These are phyloP conservation scores for Porcisia hertigi DNA, from an alignment of 208 protist species.

Conservation along the genomic window DNA sequence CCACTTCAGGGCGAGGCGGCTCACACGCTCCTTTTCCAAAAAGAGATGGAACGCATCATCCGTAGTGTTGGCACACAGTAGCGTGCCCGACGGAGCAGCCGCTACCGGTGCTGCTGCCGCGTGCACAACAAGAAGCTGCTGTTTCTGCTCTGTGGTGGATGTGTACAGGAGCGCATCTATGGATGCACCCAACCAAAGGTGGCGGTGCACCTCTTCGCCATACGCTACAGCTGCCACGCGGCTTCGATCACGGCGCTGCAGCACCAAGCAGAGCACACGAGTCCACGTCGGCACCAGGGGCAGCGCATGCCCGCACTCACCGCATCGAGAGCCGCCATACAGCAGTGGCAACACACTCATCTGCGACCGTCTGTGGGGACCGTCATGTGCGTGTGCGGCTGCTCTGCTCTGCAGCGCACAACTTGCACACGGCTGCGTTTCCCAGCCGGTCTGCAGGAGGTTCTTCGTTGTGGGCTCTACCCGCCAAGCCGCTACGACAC, in stretches of 20 bases:
- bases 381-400: background rate
- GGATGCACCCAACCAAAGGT: slow-evolving; percentile 35
- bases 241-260: slow-evolving; percentile 30
- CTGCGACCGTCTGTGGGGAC: background rate
- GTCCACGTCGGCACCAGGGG: slow-evolving; percentile 31
- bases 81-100: background rate
- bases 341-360: slow-evolving; percentile 16
- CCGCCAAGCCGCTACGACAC: slow-evolving; percentile 54
- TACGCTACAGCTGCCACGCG: slow-evolving; percentile 51
- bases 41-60: background rate
- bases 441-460: slow-evolving; percentile 62
- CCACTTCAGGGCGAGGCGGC: slow-evolving; percentile 10
- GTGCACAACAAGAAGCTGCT: slow-evolving; percentile 56
- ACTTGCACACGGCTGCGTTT: slow-evolving; percentile 31
- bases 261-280: slow-evolving; percentile 36
- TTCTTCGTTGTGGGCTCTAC: slow-evolving; percentile 36
- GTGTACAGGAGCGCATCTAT: slow-evolving; percentile 45
- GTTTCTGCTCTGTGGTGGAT: slow-evolving; percentile 37
- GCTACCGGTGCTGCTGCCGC: slow-evolving; percentile 11
- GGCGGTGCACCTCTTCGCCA: slow-evolving; percentile 39
- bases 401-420: slow-evolving; percentile 8
- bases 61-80: background rate
- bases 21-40: slow-evolving; percentile 6
- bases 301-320: slow-evolving; percentile 26
- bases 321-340: slow-evolving; percentile 35